Conservation (phyloP, 805 yeast genomes). For the Saturnispora gosingensis region DNA sequence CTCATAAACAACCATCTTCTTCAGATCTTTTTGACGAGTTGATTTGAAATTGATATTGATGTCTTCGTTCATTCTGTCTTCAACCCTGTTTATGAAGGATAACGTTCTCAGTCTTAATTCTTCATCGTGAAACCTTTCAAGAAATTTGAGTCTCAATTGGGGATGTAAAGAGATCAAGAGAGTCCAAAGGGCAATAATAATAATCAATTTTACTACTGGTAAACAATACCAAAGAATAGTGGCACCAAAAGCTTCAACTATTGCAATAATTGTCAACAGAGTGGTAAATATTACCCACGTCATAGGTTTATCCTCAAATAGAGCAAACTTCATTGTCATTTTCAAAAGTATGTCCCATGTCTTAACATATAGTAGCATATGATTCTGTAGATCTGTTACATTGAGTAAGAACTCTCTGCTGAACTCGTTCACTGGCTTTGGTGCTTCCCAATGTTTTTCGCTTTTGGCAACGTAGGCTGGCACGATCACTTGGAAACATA, state of each 20-base stretch:
- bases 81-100: constrained; percentile 41
- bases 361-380: constrained; percentile 55
- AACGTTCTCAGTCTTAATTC: constrained; percentile 49
- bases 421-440: constrained; percentile 69
- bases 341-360: constrained; percentile 49
- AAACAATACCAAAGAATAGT: constrained; percentile 13
- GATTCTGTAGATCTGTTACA: constrained; percentile 77
- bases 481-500: constrained; percentile 48
- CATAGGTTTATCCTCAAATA: constrained; percentile 52
- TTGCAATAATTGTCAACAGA: constrained; percentile 13
- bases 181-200: constrained; percentile 43
- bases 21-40: constrained; percentile 34
- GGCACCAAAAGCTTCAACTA: constrained; percentile 24
- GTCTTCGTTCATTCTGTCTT: constrained; percentile 32
- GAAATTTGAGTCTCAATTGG: constrained; percentile 34
- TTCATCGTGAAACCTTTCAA: constrained; percentile 47
- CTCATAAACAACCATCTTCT: constrained; percentile 59
- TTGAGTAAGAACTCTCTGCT: constrained; percentile 71
- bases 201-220: constrained; percentile 25
- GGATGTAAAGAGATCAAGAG: constrained; percentile 44
- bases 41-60: constrained; percentile 25
- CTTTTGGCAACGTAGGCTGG: constrained; percentile 58
- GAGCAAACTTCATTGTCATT: constrained; percentile 47
- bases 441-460: constrained; percentile 45
- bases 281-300: constrained; percentile 43